Percentiles rank a stretch among this genome's conserved stretches.
phyloP scores from a whole-genome alignment of 345 rosid genomes.

The Gossypium anomalum region DNA sequence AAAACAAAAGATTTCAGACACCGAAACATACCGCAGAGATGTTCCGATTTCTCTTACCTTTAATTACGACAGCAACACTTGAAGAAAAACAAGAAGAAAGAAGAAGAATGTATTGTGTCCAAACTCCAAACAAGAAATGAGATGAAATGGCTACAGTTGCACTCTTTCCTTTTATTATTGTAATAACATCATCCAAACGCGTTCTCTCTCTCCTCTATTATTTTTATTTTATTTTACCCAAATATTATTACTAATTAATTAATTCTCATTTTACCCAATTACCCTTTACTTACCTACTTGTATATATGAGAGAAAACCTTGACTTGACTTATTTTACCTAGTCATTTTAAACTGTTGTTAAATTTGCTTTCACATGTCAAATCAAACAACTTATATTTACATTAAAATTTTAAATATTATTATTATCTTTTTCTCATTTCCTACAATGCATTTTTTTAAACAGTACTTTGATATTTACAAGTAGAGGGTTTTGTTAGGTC shows the following conservation, averaged over 20 bases:
- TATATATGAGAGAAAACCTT: too few relatives aligned
- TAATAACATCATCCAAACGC: not conserved
- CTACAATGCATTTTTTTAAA: too few relatives aligned
- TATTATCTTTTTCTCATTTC: too few relatives aligned
- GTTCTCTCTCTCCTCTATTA: conserved; percentile 7
- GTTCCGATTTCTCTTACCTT: not conserved
- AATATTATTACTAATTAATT: not conserved
- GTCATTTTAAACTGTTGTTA: too few relatives aligned
- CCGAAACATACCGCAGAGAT: not conserved
- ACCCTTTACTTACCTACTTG: too few relatives aligned
- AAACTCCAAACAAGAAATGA: not conserved
- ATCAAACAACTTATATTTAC: too few relatives aligned
- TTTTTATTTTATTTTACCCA: not conserved
- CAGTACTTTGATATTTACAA: too few relatives aligned
- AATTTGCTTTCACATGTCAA: too few relatives aligned
- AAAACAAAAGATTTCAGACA: not conserved
- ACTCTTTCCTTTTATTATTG: not conserved
- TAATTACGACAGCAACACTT: not conserved
- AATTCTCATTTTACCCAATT: too few relatives aligned
- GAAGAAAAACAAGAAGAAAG: not conserved
- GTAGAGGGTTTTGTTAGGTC: rapidly evolving
- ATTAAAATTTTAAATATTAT: too few relatives aligned
- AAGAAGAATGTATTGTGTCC: not conserved
- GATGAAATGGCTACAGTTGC: not conserved
- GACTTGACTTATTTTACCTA: too few relatives aligned